Percentiles rank a stretch among this genome's conserved stretches.
Conservation (phyloP, 805 yeast species). For the Teunomyces cretensis region DNA sequence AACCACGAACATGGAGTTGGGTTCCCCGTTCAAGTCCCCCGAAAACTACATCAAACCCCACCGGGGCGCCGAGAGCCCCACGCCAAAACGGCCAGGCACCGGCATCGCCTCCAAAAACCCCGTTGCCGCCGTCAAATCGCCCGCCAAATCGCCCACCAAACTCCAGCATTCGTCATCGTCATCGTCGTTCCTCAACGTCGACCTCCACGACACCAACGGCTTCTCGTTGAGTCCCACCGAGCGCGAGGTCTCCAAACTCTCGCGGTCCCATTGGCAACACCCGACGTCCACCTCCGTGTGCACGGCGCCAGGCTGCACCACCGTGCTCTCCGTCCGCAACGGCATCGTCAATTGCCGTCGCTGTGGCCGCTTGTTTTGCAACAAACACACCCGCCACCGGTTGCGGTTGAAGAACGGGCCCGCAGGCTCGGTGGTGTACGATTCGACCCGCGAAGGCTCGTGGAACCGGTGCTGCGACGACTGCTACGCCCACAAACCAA, state of each 20-base stretch:
- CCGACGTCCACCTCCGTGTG: constrained; percentile 44
- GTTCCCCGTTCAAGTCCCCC: constrained; percentile 25
- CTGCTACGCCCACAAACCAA: constrained; percentile 58
- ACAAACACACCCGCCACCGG: constrained; percentile 55
- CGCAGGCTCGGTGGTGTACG: constrained; percentile 30
- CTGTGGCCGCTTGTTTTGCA: constrained; percentile 75
- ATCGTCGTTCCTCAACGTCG: background rate
- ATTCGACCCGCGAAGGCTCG: constrained; percentile 40
- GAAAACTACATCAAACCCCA: constrained; percentile 5
- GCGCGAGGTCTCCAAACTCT: constrained; percentile 19
- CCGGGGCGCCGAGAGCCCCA: constrained; percentile 2
- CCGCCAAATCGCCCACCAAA: constrained; percentile 1
- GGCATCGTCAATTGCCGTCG: constrained; percentile 70
- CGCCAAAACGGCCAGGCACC: background rate
- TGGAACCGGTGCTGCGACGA: constrained; percentile 70
- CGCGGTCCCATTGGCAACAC: constrained; percentile 59
- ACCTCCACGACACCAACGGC: constrained; percentile 1
- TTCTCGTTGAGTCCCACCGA: constrained; percentile 1
- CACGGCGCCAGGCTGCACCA: constrained; percentile 38
- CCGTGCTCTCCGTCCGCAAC: constrained; percentile 46
- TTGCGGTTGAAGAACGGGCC: constrained; percentile 52
- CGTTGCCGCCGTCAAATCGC: background rate
- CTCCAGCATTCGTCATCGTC: background rate
- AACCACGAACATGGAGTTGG: constrained; percentile 14
- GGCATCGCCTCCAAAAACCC: background rate